These are phyloP conservation scores for Starmerella roubikii DNA, from an alignment of 805 yeast genomes.

Conservation along the genomic window DNA sequence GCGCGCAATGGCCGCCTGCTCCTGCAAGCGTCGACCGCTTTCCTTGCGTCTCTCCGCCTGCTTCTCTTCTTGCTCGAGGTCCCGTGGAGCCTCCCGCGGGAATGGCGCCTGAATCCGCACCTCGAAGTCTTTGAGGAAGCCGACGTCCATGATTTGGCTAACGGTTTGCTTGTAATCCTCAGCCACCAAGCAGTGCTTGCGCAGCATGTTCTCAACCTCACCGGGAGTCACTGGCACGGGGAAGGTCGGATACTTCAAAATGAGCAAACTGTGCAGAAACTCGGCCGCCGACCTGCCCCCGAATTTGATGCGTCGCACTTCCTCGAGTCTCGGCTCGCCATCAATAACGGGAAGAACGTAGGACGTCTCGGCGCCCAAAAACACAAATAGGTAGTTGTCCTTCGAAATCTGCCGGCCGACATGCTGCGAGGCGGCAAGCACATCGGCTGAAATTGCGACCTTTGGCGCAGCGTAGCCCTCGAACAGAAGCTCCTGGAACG, in stretches of 20 bases:
- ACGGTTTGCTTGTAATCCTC: conserved; percentile 54
- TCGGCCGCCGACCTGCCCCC: conserved; percentile 69
- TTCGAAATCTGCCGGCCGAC: no score
- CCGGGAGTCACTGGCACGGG: conserved; percentile 55
- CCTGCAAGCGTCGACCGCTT: conserved; percentile 78
- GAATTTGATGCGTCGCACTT: conserved; percentile 75
- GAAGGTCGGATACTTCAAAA: conserved; percentile 81
- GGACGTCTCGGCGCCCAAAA: conserved; percentile 72
- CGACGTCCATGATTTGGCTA: conserved; percentile 41
- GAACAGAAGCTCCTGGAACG: conserved; percentile 69
- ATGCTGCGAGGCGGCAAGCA: conserved; percentile 49
- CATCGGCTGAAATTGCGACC: conserved; percentile 70
- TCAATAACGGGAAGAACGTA: conserved; percentile 66
- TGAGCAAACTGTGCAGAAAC: conserved; percentile 48
- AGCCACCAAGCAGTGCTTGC: conserved; percentile 70
- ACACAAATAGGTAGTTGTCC: conserved; percentile 57
- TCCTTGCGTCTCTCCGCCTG: conserved; percentile 69
- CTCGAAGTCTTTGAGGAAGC: conserved; percentile 53
- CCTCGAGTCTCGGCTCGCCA: conserved; percentile 52
- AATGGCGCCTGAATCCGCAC: conserved; percentile 73
- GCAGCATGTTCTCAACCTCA: conserved; percentile 55
- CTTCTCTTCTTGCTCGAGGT: conserved; percentile 66
- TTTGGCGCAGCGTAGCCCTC: conserved; percentile 70
- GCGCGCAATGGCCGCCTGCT: conserved; percentile 78
- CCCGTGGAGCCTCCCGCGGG: conserved; percentile 38